Evolutionary conservation across 306 rosid species (phyloP), one percentile per base, ranked within the genome.

Genomic region (Prunus armeniaca): DNA sequence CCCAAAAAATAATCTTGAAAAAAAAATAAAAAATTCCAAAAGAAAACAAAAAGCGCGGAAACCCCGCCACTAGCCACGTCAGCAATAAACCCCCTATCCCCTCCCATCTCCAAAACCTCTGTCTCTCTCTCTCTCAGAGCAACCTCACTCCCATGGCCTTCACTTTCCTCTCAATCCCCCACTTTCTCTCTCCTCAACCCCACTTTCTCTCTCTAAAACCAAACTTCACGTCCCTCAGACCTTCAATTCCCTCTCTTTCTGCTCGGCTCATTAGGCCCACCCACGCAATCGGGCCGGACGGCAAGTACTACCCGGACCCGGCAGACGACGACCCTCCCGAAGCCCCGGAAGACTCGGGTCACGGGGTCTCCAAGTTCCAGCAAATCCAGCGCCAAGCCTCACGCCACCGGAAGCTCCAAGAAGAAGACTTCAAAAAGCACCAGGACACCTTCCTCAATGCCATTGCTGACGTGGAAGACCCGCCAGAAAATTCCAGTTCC

Each of bases 241-340:
- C 72, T 3, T 65, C 77, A 64, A 46, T 27, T 56, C 72, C 69
- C 5, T 57, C 41, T 13, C 61, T 67, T 55, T 72, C 81, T 17
- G 18, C 60, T 17, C 74, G 30, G 15, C 80, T 81, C 20, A 76
- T 71, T 19, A 83, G 76, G 30, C 61, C 89, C 32, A 82, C 85
- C 25, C 43, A 79, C 43, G 88, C 96, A 15, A 85, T 86, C 22
- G 89, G 92, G 8, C 82, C 87, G 11, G 90, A 90, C 80, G 92
- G 88, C 5, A 92, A 88, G 78, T 92, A 65, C 90, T 90, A 92
- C 79, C 98, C 96, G 5, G 82, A 86, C 86, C 91, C 97, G 1
- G 82, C 87, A 9, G 98, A 92, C 69, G 91, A 92, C 43, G 99
- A 92, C 83, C 99, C 97, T 2, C 99, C 97, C 0, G 98, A 95